These are phyloP conservation scores for Phlyctochytrium arcticum DNA, from an alignment of 192 early-diverging fungal species.

Conservation along the genomic window DNA sequence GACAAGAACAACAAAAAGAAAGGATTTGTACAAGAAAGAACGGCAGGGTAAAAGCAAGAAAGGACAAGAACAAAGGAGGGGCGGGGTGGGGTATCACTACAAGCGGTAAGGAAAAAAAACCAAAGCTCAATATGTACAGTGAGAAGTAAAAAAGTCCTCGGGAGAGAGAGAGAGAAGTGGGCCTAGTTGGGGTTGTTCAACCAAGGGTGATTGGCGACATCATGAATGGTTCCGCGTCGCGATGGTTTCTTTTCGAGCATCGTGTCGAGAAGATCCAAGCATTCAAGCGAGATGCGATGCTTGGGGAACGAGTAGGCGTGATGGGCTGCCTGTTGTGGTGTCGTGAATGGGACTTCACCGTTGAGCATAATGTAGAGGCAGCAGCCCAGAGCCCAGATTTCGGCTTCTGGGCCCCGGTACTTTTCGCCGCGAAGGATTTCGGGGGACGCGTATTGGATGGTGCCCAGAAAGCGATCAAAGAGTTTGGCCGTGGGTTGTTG, in stretches of 20 bases:
- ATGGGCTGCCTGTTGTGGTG: constrained; percentile 11
- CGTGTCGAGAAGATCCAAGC: constrained; percentile 54
- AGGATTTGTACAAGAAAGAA: no score
- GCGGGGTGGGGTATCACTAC: no score
- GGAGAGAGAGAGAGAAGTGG: constrained; percentile 1
- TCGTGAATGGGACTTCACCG: constrained; percentile 47
- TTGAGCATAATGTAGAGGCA: constrained; percentile 56
- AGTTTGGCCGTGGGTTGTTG: constrained; percentile 13
- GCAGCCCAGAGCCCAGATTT: constrained; percentile 57
- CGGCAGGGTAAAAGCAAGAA: no score
- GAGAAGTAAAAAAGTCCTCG: no score
- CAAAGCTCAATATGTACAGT: no score
- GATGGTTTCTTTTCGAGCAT: constrained; percentile 63
- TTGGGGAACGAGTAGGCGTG: constrained; percentile 34
- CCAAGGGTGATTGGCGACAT: constrained; percentile 49
- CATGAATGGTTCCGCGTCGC: constrained; percentile 55
- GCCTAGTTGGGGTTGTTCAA: no score
- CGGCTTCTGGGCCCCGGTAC: constrained; percentile 48
- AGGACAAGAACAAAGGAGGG: no score
- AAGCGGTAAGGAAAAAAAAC: no score
- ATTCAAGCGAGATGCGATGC: constrained; percentile 42
- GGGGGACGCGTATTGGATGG: constrained; percentile 50
- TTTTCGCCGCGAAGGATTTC: constrained; percentile 49
- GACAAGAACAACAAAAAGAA: no score
- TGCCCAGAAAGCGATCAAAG: constrained; percentile 44